Evolutionary conservation across 2,329 filamentous ascomycete genomes (phyloP).

Genomic region (Colletotrichum cuscutae): DNA sequence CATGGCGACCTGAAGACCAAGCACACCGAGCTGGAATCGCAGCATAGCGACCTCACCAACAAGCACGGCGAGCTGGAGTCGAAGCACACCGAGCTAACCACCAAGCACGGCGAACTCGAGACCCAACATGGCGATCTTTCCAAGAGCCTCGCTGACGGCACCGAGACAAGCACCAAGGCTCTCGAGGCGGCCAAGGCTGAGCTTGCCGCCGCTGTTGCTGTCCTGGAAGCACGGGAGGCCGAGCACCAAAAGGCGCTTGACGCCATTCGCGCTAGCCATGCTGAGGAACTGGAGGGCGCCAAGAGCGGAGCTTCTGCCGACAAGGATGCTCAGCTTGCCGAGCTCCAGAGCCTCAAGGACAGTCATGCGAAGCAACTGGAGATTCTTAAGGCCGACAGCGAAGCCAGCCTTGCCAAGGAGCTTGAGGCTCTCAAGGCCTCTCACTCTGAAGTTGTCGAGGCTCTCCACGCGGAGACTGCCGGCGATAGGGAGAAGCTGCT

Average conservation of each 20-base stretch:
- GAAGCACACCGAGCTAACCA: constrained; percentile 44
- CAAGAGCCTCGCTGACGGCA: constrained; percentile 45
- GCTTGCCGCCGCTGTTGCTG: constrained; percentile 54
- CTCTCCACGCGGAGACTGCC: constrained; percentile 53
- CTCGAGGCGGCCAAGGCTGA: constrained; percentile 55
- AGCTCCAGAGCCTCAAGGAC: constrained; percentile 65
- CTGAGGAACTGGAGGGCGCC: constrained; percentile 67
- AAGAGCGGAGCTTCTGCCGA: constrained; percentile 63
- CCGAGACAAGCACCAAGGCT: constrained; percentile 52
- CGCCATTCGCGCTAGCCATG: constrained; percentile 65
- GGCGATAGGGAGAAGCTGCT: constrained; percentile 50
- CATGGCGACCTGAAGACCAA: constrained; percentile 40
- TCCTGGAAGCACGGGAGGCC: constrained; percentile 61
- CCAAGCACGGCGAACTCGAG: constrained; percentile 44
- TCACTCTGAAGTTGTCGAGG: constrained; percentile 55
- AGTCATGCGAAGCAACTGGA: constrained; percentile 63
- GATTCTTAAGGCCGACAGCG: constrained; percentile 54
- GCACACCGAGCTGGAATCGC: constrained; percentile 14
- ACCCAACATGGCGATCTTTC: constrained; percentile 47
- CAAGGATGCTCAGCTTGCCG: constrained; percentile 57
- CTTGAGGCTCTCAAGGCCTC: constrained; percentile 54
- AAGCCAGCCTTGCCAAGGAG: constrained; percentile 51
- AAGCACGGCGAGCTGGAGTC: constrained; percentile 63
- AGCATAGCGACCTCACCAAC: constrained; percentile 28
- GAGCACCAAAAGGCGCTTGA: constrained; percentile 66